phyloP scores from a whole-genome alignment of 257 asterid genomes.

The Salvia miltiorrhiza region DNA sequence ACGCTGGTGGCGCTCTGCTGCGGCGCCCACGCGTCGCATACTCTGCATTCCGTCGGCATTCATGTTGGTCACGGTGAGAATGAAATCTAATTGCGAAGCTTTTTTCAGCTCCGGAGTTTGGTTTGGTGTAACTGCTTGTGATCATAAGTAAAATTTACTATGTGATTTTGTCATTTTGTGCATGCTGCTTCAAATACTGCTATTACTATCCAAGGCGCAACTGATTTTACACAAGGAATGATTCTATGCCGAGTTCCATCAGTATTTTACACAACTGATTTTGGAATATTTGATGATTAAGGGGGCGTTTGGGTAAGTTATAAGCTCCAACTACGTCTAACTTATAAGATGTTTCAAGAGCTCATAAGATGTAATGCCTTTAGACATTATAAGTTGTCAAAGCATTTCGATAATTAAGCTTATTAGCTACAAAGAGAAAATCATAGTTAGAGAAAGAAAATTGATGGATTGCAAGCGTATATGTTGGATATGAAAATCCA shows the following conservation, averaged over 20 bases:
- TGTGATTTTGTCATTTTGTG: not conserved
- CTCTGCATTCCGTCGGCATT: slow-evolving; percentile 82
- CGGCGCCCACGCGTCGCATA: slow-evolving; percentile 85
- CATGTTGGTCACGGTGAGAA: slow-evolving; percentile 81
- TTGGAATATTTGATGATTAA: not conserved
- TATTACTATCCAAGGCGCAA: not conserved
- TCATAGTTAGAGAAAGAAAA: too few relatives aligned
- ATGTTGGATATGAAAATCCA: too few relatives aligned
- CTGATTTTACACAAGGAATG: not conserved
- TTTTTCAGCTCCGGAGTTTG: slow-evolving; percentile 5
- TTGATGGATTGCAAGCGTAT: too few relatives aligned
- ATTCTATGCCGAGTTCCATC: not conserved
- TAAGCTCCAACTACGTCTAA: too few relatives aligned
- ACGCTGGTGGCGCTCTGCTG: slow-evolving; percentile 92
- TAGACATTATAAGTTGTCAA: too few relatives aligned
- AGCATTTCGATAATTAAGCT: too few relatives aligned
- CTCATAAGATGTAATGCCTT: too few relatives aligned
- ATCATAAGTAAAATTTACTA: not conserved
- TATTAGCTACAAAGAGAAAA: too few relatives aligned
- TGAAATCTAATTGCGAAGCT: not conserved
- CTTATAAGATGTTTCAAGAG: too few relatives aligned
- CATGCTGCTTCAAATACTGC: not conserved
- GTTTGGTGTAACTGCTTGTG: not conserved
- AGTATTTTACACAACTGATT: not conserved
- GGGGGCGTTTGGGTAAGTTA: too few relatives aligned